Base-by-base conservation (phyloP, 2,329 filamentous ascomycete genomes). In the Trichoderma simmonsii region DNA sequence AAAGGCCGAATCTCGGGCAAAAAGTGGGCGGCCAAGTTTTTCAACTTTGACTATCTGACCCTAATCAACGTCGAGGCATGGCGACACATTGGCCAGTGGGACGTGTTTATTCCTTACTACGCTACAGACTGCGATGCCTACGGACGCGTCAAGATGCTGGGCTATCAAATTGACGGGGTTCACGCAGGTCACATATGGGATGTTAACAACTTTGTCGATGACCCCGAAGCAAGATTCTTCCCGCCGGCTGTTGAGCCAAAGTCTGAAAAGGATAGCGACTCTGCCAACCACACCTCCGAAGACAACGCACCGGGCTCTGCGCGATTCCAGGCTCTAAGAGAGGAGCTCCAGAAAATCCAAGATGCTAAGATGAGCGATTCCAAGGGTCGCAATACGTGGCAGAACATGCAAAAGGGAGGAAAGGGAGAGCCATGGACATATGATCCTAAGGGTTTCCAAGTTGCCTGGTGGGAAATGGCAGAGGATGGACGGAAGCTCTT, bases 331-430 rank as follows among this genome's bases (percentile, higher is more conserved):
- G 48, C 70, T 18, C 63, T 71, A 3, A 26, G 24, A 2, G 34
- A 65, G 1, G 62, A 71, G 54, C 28, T 71, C 3, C 54, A 67
- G 21, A 67, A 60, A 15, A n/a, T 71, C 12, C 62, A 67, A 26
- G 70, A 71, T 18, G 62, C 24, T 3, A 71, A 71, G 9, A 18
- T 14, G 6, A 26, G 34, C 24, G 57, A 71, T n/a, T 32, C 36
- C 2, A 15, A 60, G 2, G 70, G 70, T 32, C 70, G 70, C 4
- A 71, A 71, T 36, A 71, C 63, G 7, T 71, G 70, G 63, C 70
- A 71, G 51, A 60, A 71, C n/a, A 71, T 51, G 63, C 62, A 71
- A 51, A 71, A 71, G 26, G 70, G 70, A 32, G 70, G 69, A 24
- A 56, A 71, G 34, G 69, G 69, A 28, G 69, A 71, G 24, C 69